A percentile compares a stretch with the other conserved stretches of the same genome.
These are phyloP conservation scores for Rosa persica DNA, from an alignment of 306 rosid species.

Conservation along the genomic window DNA sequence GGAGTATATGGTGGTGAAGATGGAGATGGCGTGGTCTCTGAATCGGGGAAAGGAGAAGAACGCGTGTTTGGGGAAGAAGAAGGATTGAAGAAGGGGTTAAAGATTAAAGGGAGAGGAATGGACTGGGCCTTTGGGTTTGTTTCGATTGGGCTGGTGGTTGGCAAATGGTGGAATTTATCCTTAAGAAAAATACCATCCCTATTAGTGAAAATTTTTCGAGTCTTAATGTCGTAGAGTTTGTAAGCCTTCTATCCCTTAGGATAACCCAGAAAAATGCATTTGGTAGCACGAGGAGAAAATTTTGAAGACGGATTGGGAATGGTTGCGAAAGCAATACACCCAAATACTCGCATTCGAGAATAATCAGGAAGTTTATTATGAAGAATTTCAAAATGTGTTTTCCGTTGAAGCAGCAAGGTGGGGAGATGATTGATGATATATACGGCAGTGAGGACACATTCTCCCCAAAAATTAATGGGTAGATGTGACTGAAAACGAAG, in stretches of 20 bases:
- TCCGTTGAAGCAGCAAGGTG: neutral
- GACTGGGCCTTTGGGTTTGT: neutral
- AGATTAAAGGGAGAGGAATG: neutral
- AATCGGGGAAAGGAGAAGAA: too few species aligned
- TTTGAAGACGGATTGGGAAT: neutral
- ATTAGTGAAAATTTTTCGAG: neutral
- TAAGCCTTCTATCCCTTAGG: neutral
- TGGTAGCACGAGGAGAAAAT: neutral
- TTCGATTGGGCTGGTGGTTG: neutral
- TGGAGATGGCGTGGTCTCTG: too few species aligned
- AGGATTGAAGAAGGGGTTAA: neutral
- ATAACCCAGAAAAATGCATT: too few species aligned
- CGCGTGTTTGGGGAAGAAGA: too few species aligned
- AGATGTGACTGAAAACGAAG: neutral
- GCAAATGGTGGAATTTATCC: neutral
- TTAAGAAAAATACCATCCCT: neutral
- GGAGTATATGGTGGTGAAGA: too few species aligned
- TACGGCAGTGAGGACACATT: neutral
- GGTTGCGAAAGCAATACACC: neutral
- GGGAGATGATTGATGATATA: neutral
- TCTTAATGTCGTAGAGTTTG: neutral
- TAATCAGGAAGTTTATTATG: neutral
- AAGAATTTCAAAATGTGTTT: neutral
- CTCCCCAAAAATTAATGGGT: neutral
- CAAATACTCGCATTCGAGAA: neutral